These are phyloP conservation scores for Penicillium crystallinum DNA, from an alignment of 495 filamentous ascomycete genomes.

Conservation along the genomic window DNA sequence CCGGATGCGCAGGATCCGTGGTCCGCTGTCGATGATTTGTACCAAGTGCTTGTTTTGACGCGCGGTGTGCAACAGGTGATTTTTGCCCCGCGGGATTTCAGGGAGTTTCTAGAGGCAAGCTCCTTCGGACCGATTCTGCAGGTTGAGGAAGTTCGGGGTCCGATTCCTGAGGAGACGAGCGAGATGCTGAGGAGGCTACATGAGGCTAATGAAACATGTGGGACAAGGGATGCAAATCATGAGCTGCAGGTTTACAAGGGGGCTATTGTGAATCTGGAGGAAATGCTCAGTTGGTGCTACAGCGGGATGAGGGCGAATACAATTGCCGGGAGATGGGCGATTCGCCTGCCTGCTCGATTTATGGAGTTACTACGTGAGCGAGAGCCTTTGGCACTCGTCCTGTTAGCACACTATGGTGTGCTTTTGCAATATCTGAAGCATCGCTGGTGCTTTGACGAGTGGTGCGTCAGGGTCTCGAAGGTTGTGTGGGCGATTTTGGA, in stretches of 20 bases:
- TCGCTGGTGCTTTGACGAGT: slow-evolving; percentile 47
- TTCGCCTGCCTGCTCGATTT: slow-evolving; percentile 46
- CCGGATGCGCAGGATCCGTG: slow-evolving; percentile 33
- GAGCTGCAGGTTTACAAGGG: slow-evolving; percentile 29
- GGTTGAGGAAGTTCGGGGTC: slow-evolving; percentile 20
- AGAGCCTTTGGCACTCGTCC: slow-evolving; percentile 50
- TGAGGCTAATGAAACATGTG: slow-evolving; percentile 26
- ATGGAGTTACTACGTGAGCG: slow-evolving; percentile 45
- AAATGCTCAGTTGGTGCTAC: slow-evolving; percentile 26
- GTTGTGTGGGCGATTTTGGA: slow-evolving; percentile 37
- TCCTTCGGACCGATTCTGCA: slow-evolving; percentile 28
- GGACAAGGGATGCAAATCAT: slow-evolving; percentile 25
- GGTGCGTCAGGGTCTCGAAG: slow-evolving; percentile 32
- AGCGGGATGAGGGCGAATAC: slow-evolving; percentile 25
- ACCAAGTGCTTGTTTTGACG: slow-evolving; percentile 40
- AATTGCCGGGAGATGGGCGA: slow-evolving; percentile 39
- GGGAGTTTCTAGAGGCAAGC: slow-evolving; percentile 22
- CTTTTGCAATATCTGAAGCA: slow-evolving; percentile 36
- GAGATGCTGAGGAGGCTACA: slow-evolving; percentile 20
- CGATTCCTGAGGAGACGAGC: slow-evolving; percentile 18
- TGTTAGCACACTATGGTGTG: slow-evolving; percentile 46
- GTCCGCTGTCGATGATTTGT: slow-evolving; percentile 35
- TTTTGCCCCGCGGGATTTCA: slow-evolving; percentile 20
- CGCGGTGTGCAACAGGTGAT: slow-evolving; percentile 45
- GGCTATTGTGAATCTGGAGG: slow-evolving; percentile 31